Base-by-base conservation (phyloP, 768 basidiomycete species). In the Suillus placidus region DNA sequence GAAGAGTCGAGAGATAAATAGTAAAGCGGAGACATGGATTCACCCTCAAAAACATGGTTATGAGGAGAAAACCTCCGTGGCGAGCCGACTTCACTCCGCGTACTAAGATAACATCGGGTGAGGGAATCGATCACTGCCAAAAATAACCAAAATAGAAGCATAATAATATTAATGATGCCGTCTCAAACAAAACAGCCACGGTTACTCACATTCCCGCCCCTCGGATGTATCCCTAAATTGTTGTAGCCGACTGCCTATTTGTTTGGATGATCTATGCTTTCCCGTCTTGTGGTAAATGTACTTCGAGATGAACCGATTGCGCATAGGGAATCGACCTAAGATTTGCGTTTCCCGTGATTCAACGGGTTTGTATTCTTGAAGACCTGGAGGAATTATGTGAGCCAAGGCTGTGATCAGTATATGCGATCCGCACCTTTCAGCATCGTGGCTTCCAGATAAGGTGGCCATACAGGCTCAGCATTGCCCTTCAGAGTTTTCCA, bases 241-340 rank as follows among this genome's bases (percentile, higher is more conserved):
- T 72, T 93, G 91, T 38, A 93, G 80, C 63, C 91, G 89, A 71
- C 89, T 91, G 64, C 91, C 91, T 56, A 93, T 91, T 76, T 92
- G 91, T 74, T 92, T 92, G 30, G 91, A 85, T 9, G 89, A 88
- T 66, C 91, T 83, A 66, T 83, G 81, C 74, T 88, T 87, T 30
- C 91, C 89, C 0, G 91, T 93, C 67, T 83, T 84, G 42, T 81
- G 80, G 72, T 81, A 86, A 72, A 93, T 92, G 77, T 89, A 88
- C 68, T 93, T 89, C 61, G 91, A 90, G 67, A 92, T 90, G 77
- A 92, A 93, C 56, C 88, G 84, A 77, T 93, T 93, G 64, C 91
- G 83, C 83, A 90, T 86, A 43, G 91, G 91, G 72, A 89, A 92
- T 60, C 91, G 85, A 30, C 90, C 90, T 4, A 92, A 83, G 20